Evolutionary conservation across 768 basidiomycete genomes (phyloP).

Genomic region (Infundibulicybe gibba): DNA sequence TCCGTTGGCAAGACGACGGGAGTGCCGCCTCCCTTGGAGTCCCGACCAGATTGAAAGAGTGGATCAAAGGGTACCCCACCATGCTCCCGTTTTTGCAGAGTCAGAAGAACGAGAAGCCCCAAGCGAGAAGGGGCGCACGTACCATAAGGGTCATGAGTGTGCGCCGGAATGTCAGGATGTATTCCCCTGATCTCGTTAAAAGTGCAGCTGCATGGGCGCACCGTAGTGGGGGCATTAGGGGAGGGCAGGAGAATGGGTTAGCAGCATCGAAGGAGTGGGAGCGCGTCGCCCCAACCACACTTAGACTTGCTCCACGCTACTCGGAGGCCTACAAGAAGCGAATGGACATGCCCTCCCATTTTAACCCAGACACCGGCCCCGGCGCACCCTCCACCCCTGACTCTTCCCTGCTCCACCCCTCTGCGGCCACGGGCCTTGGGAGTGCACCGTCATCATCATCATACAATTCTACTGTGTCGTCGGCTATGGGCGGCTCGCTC

Average conservation of each 20-base stretch:
- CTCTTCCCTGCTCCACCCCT: no score
- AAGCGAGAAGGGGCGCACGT: constrained; percentile 72
- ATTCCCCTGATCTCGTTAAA: constrained; percentile 78
- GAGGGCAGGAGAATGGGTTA: constrained; percentile 38
- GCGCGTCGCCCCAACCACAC: constrained; percentile 58
- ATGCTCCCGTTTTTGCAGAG: constrained; percentile 66
- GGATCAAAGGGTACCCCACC: constrained; percentile 86
- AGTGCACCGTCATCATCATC: constrained; percentile 39
- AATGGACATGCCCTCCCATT: constrained; percentile 61
- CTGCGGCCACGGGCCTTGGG: no score
- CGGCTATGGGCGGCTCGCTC: constrained; percentile 17
- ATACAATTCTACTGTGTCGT: constrained; percentile 30
- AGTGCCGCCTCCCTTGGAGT: constrained; percentile 63
- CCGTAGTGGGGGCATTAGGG: constrained; percentile 15
- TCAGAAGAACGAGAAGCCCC: constrained; percentile 46
- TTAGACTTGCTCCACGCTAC: constrained; percentile 64
- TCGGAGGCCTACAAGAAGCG: constrained; percentile 74
- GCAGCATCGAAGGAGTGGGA: constrained; percentile 74
- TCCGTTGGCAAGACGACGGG: constrained; percentile 74
- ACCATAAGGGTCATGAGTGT: constrained; percentile 77
- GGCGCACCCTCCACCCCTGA: constrained; percentile 17
- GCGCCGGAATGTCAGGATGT: constrained; percentile 80
- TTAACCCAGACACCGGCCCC: constrained; percentile 49
- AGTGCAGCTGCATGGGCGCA: constrained; percentile 48
- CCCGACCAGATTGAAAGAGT: constrained; percentile 84